phyloP scores from a whole-genome alignment of 2,329 filamentous ascomycete genomes.

The Dactylellina parvicollis region DNA sequence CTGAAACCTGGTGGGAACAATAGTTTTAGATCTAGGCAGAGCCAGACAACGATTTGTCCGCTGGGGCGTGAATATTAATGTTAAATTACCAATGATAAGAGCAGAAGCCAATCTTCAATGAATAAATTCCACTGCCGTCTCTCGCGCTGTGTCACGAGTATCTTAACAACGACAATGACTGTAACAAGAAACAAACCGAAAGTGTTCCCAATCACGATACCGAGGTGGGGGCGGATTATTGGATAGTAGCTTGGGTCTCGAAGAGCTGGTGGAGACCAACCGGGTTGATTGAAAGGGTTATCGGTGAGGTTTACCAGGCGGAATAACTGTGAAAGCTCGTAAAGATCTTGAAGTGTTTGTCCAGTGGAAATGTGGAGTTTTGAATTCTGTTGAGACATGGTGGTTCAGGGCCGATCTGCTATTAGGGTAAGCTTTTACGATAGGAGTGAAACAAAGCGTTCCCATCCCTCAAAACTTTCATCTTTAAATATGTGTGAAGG shows the following conservation, averaged over 20 bases:
- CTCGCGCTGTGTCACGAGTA: not conserved
- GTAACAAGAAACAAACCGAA: not conserved
- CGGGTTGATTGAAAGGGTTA: not conserved
- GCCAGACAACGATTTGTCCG: no score
- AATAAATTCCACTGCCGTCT: not conserved
- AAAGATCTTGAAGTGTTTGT: constrained; percentile 10
- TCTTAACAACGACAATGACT: not conserved
- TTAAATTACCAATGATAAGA: constrained; percentile 5
- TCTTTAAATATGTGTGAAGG: no score
- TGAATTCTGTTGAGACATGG: not conserved
- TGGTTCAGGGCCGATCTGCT: no score
- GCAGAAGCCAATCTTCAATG: constrained; percentile 10
- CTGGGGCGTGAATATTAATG: not conserved
- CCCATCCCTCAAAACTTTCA: no score
- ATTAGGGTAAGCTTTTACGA: no score
- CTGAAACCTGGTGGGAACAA: not conserved
- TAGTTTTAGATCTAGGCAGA: no score
- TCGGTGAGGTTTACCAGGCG: constrained; percentile 2
- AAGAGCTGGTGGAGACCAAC: not conserved
- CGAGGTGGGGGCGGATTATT: not conserved
- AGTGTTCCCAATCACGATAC: not conserved
- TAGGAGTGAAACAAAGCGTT: no score
- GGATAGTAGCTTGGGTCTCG: not conserved
- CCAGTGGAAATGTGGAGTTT: not conserved
- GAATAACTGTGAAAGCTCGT: not conserved